Conservation (phyloP, 495 filamentous ascomycete species). For the Podospora comata region DNA sequence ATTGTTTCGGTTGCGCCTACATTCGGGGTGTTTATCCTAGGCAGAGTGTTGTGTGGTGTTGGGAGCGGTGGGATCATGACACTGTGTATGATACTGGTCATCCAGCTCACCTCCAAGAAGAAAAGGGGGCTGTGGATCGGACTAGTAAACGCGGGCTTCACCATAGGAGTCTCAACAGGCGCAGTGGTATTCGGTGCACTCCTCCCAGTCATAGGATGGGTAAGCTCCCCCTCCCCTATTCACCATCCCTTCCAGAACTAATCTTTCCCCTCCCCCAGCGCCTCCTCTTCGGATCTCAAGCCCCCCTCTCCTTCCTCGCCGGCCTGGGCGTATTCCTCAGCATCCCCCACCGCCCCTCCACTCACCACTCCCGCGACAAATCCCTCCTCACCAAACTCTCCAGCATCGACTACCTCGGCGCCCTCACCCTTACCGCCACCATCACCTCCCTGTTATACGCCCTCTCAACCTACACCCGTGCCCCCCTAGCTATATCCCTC, state of each 20-base stretch:
- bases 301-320: conserved; percentile 53
- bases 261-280: conserved; percentile 42
- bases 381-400: conserved; percentile 50
- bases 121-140: conserved; percentile 68
- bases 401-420: conserved; percentile 66
- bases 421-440: conserved; percentile 47
- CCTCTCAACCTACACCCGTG: conserved; percentile 53
- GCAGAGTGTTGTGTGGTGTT: conserved; percentile 60
- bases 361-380: conserved; percentile 33
- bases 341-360: conserved; percentile 56
- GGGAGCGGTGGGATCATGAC: conserved; percentile 66
- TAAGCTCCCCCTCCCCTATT: conserved; percentile 36
- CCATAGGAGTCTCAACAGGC: conserved; percentile 65
- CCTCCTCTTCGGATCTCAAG: conserved; percentile 64
- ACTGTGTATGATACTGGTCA: conserved; percentile 62
- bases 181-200: conserved; percentile 67
- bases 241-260: background rate
- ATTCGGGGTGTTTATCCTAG: conserved; percentile 61
- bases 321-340: conserved; percentile 58
- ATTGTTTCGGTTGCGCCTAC: conserved; percentile 56
- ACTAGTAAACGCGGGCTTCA: conserved; percentile 58
- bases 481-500: conserved; percentile 57
- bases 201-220: conserved; percentile 63
- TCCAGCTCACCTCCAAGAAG: conserved; percentile 62
- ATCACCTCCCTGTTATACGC: conserved; percentile 65